Conservation (phyloP, 2,329 filamentous ascomycete genomes). For the Botrytis hyacinthi region DNA sequence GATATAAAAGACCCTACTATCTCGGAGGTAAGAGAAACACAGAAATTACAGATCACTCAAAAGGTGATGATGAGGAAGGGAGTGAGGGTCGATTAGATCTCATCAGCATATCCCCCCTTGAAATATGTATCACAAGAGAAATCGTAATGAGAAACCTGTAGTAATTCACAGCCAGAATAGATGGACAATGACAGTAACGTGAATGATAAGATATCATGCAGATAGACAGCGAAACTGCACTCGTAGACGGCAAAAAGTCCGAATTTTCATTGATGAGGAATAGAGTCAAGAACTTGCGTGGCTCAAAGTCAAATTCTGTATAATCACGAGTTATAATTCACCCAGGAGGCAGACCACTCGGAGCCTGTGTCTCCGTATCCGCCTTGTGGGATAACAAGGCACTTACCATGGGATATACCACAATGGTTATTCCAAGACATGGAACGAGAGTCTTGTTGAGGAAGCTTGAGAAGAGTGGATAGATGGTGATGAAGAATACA, state of each 20-base stretch:
- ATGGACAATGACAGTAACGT: too few species aligned
- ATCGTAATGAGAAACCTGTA: too few species aligned
- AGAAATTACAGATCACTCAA: too few species aligned
- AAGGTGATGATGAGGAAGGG: too few species aligned
- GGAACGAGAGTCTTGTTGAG: not conserved
- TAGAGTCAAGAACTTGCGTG: not conserved
- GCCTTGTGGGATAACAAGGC: not conserved
- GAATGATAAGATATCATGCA: not conserved
- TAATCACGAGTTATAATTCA: not conserved
- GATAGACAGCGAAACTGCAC: not conserved
- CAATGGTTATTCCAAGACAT: conserved; percentile 6
- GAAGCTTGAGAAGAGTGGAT: not conserved
- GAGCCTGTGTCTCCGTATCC: not conserved
- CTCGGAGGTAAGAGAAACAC: too few species aligned
- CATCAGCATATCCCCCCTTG: too few species aligned
- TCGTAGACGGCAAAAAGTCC: not conserved
- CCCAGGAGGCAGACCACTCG: too few species aligned
- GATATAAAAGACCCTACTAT: too few species aligned
- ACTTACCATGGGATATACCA: not conserved
- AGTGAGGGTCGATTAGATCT: too few species aligned
- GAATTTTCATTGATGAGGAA: not conserved
- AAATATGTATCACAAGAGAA: too few species aligned
- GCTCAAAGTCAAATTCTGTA: not conserved
- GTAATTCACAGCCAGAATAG: too few species aligned
- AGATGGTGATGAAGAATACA: not conserved